phyloP scores from a whole-genome alignment of 2,329 filamentous ascomycete species.

The Phialemoniopsis sp. region DNA sequence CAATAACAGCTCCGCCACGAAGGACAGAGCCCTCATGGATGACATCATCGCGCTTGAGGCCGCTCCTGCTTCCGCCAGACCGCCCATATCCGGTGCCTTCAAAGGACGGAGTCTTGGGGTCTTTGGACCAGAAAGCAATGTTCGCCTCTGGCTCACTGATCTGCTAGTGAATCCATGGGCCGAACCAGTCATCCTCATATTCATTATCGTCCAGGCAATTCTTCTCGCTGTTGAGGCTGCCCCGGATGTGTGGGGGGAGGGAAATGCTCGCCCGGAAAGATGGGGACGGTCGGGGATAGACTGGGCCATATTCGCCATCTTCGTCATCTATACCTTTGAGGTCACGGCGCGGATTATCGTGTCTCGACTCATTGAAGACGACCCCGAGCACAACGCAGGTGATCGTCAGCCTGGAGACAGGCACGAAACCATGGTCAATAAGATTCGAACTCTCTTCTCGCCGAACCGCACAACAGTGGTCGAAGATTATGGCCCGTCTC shows the following conservation, averaged over 20 bases:
- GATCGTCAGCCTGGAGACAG: slow-evolving; percentile 71
- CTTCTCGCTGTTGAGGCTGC: slow-evolving; percentile 79
- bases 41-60: slow-evolving; percentile 4
- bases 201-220: slow-evolving; percentile 83
- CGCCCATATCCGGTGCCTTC: no score
- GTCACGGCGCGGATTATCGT: slow-evolving; percentile 79
- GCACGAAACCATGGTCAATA: neutral
- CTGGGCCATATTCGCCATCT: slow-evolving; percentile 75
- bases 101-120: slow-evolving; percentile 53
- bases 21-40: no score
- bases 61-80: slow-evolving; percentile 19
- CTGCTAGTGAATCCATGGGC: slow-evolving; percentile 81
- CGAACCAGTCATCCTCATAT: slow-evolving; percentile 77
- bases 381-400: slow-evolving; percentile 84
- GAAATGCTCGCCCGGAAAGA: slow-evolving; percentile 50
- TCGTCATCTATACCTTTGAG: slow-evolving; percentile 84
- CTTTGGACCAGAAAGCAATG: slow-evolving; percentile 69
- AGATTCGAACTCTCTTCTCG: slow-evolving; percentile 49
- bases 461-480: slow-evolving; percentile 74
- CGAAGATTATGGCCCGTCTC: slow-evolving; percentile 62
- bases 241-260: slow-evolving; percentile 60
- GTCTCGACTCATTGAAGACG: slow-evolving; percentile 86
- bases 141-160: slow-evolving; percentile 74
- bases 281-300: slow-evolving; percentile 72
- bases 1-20: no score